Conservation (phyloP, 1,139 yeast genomes). For the Saccharomycopsis phalli region DNA sequence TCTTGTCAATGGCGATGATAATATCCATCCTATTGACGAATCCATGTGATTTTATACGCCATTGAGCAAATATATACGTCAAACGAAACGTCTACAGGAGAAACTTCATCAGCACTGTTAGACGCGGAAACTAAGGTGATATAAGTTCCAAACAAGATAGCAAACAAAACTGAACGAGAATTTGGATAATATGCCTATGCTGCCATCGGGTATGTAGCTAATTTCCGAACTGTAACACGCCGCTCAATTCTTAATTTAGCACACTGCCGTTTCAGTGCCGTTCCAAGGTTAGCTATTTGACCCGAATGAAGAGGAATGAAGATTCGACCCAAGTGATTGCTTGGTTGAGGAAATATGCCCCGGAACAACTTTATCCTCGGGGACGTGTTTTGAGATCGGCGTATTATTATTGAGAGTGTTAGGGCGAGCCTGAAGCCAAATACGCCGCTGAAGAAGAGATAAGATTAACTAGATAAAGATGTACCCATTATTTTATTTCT, state of each 20-base stretch:
- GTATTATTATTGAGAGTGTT: constrained; percentile 75
- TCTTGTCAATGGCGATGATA: constrained; percentile 8
- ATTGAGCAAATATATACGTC: constrained; percentile 5
- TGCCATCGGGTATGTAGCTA: constrained; percentile 30
- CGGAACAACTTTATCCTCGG: constrained; percentile 42
- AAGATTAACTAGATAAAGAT: too few species aligned
- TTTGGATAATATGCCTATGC: constrained; percentile 29
- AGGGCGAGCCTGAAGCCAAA: too few species aligned
- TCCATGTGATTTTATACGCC: constrained; percentile 9
- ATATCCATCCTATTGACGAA: constrained; percentile 6
- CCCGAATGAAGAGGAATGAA: constrained; percentile 16
- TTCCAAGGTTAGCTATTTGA: constrained; percentile 31
- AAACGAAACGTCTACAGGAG: constrained; percentile 3
- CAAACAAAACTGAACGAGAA: constrained; percentile 12
- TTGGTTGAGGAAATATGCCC: constrained; percentile 29
- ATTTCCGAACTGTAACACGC: constrained; percentile 26
- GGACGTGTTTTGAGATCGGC: constrained; percentile 67
- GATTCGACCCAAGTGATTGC: constrained; percentile 25
- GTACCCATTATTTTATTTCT: too few species aligned
- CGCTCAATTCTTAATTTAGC: constrained; percentile 40
- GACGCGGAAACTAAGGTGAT: constrained; percentile 46
- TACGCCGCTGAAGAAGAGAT: too few species aligned
- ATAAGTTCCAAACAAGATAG: constrained; percentile 29
- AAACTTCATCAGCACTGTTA: constrained; percentile 30
- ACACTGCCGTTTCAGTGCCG: constrained; percentile 35